These are phyloP conservation scores for Penicillium atrosanguineum DNA, from an alignment of 495 filamentous ascomycete genomes.

Conservation along the genomic window DNA sequence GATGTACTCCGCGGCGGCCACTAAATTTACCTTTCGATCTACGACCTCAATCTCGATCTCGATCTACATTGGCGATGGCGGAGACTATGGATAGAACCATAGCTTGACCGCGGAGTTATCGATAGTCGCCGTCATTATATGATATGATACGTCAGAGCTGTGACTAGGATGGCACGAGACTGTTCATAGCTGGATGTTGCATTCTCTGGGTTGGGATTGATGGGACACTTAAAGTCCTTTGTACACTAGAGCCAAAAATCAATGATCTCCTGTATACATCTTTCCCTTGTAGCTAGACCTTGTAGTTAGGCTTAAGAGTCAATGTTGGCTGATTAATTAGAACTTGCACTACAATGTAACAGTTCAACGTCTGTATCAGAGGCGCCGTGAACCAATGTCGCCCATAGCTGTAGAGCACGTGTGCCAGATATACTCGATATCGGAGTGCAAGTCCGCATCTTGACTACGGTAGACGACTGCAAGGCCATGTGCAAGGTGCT, in stretches of 20 bases:
- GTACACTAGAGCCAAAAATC: conserved; percentile 29
- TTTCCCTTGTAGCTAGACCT: neutral
- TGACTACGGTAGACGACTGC: neutral
- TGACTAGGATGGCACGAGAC: neutral
- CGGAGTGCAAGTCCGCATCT: neutral
- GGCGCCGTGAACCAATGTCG: neutral
- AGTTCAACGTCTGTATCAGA: neutral
- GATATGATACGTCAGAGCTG: neutral
- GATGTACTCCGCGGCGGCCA: conserved; percentile 55
- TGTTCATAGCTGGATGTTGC: neutral
- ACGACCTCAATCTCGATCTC: too few species aligned
- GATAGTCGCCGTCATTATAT: neutral
- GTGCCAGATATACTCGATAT: neutral
- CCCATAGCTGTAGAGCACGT: neutral
- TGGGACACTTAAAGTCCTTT: conserved; percentile 12
- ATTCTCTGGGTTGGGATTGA: conserved; percentile 1
- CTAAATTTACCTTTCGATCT: conserved; percentile 11
- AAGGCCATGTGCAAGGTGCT: neutral
- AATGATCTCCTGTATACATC: conserved; percentile 15
- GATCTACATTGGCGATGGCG: neutral
- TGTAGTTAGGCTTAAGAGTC: neutral
- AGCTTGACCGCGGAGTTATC: neutral
- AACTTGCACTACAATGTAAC: too few species aligned
- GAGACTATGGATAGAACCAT: neutral
- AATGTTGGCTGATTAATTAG: too few species aligned